Evolutionary conservation across 805 yeast genomes (phyloP), one percentile per base, ranked within the genome.

Genomic region (Candida endomychidarum): DNA sequence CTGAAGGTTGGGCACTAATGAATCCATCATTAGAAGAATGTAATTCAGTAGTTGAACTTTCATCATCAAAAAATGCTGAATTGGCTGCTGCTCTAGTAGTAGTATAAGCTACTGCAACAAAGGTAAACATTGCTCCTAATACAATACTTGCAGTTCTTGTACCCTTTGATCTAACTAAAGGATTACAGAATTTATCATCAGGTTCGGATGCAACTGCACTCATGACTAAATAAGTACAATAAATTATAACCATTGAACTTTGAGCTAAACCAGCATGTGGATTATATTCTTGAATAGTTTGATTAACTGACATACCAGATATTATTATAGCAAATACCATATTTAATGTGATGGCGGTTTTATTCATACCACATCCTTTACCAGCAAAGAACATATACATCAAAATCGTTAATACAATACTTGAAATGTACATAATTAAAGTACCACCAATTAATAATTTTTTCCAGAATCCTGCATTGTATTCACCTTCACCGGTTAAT

Each of bases 201-300:
- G 99, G 99, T 61, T 91, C 98, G 9, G 96, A 82, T 1, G 96
- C 83, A 51, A 93, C 95, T 0, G 98, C 99, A 44, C 93, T 81
- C 70, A 93, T 78, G 2, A 89, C 81, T 51, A 93, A 68, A 57
- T 93, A 93, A 0, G 97, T 85, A 61, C 98, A 88, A 63, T 93
- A 93, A 16, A 89, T 75, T 9, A 91, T 82, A 25, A 95, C 98
- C 90, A 95, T 90, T 11, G 96, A 89, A 8, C 96, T 76, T 67
- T 93, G 99, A 3, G 99, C 97, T 36, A 93, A 70, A 1, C 99
- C 99, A 1, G 96, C 96, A 51, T 85, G 86, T 4, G 98, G 95
- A 61, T 95, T 95, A 54, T 76, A 80, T 57, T 88, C 97, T 62
- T 93, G 98, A 15, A 93, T 82, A 18, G 74, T 75, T 26, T 95